Evolutionary conservation across 768 basidiomycete species (phyloP), one percentile per base, ranked within the genome.

Genomic region (Psilocybe cubensis): DNA sequence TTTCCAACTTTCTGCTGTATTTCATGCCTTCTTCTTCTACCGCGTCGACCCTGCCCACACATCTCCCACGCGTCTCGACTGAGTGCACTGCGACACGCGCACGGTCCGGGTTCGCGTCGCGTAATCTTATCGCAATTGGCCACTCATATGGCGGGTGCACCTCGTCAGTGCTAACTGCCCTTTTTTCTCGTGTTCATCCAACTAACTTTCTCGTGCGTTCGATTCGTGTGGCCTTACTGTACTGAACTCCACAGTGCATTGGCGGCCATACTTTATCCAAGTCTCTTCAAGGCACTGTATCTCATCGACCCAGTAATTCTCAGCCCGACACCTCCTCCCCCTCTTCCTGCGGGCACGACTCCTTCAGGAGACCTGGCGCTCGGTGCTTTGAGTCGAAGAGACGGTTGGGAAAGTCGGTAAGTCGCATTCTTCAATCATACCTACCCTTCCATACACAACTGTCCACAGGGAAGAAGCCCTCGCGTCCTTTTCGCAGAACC

Each of bases 121-220:
- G 17, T 60, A 73, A 4, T 81, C 64, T 94, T 2, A 75, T 94
- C 20, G 84, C 78, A 4, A 74, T 94, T 3, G 94, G 93, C 0
- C 95, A 97, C 67, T 95, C 93, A 0, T 86, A 92, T 51, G 92
- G 95, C 18, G 94, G 91, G 1, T 87, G 86, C 66, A 84, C 86
- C 2, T 79, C 84, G 87, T 92, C 66, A 66, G 91, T 78, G 21
- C 17, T 7, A 4, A 17, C 41, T 27, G 14, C 53, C 6, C 6
- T 40, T 17, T 33, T 24, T 35, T 12, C 9, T 11, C 27, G 31
- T 51, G 48, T 55, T 49, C 7, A 38, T 38, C 35, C 35, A n/a
- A 38, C 35, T 5, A 11, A 14, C n/a, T 23, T 59, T 51, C 20
- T 38, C 48, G 29, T 20, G 25, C 24, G 17, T 24, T n/a, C 11